These are phyloP conservation scores for Chlorophyllum brunneum DNA, from an alignment of 768 basidiomycete genomes.

Conservation along the genomic window DNA sequence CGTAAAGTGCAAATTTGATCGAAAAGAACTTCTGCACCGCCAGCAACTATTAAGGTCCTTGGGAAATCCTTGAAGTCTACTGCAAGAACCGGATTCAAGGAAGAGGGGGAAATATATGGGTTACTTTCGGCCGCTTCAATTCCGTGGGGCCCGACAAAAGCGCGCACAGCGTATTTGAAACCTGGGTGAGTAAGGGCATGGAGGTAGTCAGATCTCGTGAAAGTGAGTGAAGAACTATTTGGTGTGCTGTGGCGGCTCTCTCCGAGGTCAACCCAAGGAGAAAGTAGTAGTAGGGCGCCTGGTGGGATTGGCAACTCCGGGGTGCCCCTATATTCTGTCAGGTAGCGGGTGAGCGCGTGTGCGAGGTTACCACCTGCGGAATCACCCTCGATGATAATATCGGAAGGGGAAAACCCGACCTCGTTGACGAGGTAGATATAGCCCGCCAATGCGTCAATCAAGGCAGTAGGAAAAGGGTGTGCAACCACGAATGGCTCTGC, in stretches of 20 bases:
- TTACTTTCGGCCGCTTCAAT: constrained; percentile 40
- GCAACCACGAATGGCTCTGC: constrained; percentile 34
- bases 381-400: constrained; percentile 70
- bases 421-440: constrained; percentile 64
- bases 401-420: constrained; percentile 50
- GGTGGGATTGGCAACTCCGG: constrained; percentile 40
- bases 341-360: constrained; percentile 57
- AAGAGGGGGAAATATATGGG: constrained; percentile 59
- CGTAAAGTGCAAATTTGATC: constrained; percentile 46
- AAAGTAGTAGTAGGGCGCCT: constrained; percentile 46
- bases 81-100: constrained; percentile 29
- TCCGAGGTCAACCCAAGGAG: constrained; percentile 54
- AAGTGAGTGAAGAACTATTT: constrained; percentile 32
- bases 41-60: constrained; percentile 53
- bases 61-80: constrained; percentile 55
- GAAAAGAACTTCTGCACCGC: constrained; percentile 54
- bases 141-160: constrained; percentile 48
- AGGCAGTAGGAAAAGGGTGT: constrained; percentile 69
- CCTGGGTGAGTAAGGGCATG: constrained; percentile 13
- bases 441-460: constrained; percentile 71
- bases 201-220: constrained; percentile 35
- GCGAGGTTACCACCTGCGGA: constrained; percentile 78
- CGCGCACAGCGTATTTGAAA: constrained; percentile 29
- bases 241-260: constrained; percentile 32
- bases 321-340: constrained; percentile 43